Percentiles rank a stretch among this genome's conserved stretches.
Conservation (phyloP, 306 rosid genomes). For the Acacia melanoxylon region DNA sequence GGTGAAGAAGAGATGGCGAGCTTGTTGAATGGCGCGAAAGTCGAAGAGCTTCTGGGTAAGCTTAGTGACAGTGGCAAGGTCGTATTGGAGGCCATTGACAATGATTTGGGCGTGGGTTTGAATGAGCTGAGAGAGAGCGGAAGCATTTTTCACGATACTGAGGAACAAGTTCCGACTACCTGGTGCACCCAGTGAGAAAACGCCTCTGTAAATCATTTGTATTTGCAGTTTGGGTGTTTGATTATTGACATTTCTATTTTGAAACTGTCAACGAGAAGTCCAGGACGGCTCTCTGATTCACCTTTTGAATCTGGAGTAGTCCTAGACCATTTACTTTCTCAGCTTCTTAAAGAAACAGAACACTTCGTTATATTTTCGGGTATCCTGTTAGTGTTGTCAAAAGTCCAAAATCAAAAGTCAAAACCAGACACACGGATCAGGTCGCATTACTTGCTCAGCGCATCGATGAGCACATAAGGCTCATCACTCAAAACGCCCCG, state of each 20-base stretch:
- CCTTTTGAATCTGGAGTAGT: too few relatives aligned
- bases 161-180: conserved; percentile 53
- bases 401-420: too few relatives aligned
- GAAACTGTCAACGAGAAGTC: background rate
- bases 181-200: conserved; percentile 22
- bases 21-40: conserved; percentile 60
- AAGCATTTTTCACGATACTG: conserved; percentile 49
- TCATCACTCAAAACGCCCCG: too few relatives aligned
- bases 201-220: conserved; percentile 44
- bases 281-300: background rate
- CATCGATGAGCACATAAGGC: too few relatives aligned
- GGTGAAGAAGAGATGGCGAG: conserved; percentile 66
- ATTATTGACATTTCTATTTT: background rate
- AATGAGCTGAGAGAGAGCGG: conserved; percentile 52
- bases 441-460: too few relatives aligned
- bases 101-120: conserved; percentile 82
- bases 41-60: conserved; percentile 84
- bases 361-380: too few relatives aligned
- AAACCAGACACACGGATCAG: too few relatives aligned
- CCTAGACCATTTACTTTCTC: too few relatives aligned
- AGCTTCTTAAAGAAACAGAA: too few relatives aligned
- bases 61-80: conserved; percentile 74
- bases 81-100: conserved; percentile 62
- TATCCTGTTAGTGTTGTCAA: too few relatives aligned
- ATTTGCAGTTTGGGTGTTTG: background rate